Conservation (phyloP, 495 filamentous ascomycete genomes). For the Massariosphaeria phaeospora region DNA sequence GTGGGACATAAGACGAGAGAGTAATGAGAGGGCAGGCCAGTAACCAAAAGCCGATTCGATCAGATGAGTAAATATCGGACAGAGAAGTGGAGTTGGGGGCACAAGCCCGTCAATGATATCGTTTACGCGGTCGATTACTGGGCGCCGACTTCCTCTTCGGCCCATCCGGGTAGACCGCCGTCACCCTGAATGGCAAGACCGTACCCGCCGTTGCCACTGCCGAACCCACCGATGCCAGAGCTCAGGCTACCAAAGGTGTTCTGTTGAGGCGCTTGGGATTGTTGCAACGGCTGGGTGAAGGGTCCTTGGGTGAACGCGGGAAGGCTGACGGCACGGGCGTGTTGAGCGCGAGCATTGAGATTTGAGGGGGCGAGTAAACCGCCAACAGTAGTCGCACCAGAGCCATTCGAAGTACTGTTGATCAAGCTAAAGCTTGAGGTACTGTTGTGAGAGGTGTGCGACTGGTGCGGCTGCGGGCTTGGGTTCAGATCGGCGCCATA, state of each 20-base stretch:
- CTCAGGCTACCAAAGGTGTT: constrained; percentile 56
- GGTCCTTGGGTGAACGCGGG: constrained; percentile 65
- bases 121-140: constrained; percentile 18
- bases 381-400: constrained; percentile 62
- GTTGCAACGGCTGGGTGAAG: constrained; percentile 47
- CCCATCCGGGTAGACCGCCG: constrained; percentile 59
- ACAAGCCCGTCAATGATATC: neutral
- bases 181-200: constrained; percentile 62
- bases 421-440: constrained; percentile 54
- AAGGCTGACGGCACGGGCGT: constrained; percentile 78
- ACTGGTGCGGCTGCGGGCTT: constrained; percentile 41
- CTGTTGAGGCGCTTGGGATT: constrained; percentile 38
- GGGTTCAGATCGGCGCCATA: constrained; percentile 55
- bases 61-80: constrained; percentile 26
- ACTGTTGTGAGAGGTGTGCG: constrained; percentile 49
- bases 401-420: constrained; percentile 44
- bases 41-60: constrained; percentile 5
- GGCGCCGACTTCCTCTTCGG: constrained; percentile 34
- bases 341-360: constrained; percentile 60
- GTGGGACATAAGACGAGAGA: constrained; percentile 11
- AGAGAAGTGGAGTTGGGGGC: constrained; percentile 12
- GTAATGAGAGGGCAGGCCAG: neutral
- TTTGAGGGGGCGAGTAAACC: constrained; percentile 71
- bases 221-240: constrained; percentile 53
- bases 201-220: constrained; percentile 50